Percentiles rank a stretch among this genome's conserved stretches.
phyloP scores from a whole-genome alignment of 2,329 filamentous ascomycete species.

The Clarireedia sp. region DNA sequence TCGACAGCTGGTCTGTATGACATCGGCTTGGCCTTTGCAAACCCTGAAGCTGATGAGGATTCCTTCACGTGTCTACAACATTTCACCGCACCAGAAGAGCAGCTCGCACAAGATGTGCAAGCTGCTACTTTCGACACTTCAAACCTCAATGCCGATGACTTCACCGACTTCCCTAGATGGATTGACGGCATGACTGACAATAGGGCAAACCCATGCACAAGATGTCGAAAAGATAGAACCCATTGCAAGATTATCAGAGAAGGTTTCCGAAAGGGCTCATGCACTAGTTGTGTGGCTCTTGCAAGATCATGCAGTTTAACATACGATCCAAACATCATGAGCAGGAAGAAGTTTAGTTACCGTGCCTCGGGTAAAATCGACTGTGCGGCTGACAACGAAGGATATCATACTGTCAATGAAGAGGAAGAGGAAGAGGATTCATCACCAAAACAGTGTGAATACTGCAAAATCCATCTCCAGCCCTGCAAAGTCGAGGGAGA shows the following conservation, averaged over 20 bases:
- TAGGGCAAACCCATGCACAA: conserved; percentile 37
- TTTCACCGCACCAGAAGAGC: conserved; percentile 37
- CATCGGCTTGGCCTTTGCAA: conserved; percentile 47
- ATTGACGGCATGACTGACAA: conserved; percentile 25
- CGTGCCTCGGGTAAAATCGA: conserved; percentile 1
- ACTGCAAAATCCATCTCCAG: conserved; percentile 16
- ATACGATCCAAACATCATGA: conserved; percentile 15
- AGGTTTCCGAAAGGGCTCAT: conserved; percentile 52
- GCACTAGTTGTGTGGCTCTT: conserved; percentile 54
- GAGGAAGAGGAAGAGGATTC: neutral
- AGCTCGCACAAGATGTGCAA: conserved; percentile 24
- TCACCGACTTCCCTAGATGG: conserved; percentile 31
- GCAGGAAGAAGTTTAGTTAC: neutral
- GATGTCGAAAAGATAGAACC: conserved; percentile 45
- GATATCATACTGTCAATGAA: neutral
- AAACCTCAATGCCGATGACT: conserved; percentile 36
- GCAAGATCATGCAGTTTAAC: conserved; percentile 52
- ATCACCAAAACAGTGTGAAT: conserved; percentile 16
- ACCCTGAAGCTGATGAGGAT: conserved; percentile 51
- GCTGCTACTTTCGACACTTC: conserved; percentile 29
- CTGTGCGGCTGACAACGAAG: neutral
- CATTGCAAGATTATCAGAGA: conserved; percentile 54
- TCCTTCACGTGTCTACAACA: conserved; percentile 53
- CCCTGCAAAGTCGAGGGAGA: conserved; percentile 18
- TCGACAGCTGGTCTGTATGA: conserved; percentile 29